Evolutionary conservation across 805 yeast species (phyloP).

Genomic region (Priceomyces fermenticarens): DNA sequence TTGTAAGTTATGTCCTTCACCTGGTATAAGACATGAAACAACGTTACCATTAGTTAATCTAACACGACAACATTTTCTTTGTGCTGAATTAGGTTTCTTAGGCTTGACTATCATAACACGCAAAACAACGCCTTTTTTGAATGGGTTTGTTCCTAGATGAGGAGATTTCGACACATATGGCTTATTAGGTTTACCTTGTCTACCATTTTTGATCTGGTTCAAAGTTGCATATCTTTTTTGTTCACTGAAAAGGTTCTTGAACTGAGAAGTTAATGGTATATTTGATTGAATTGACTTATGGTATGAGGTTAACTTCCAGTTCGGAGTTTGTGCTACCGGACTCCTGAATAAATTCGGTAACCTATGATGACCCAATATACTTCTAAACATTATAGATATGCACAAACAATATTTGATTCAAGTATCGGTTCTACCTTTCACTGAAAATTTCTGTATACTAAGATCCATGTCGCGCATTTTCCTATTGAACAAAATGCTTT

Average conservation of each 20-base stretch:
- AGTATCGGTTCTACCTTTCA: not conserved
- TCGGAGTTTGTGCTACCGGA: not conserved
- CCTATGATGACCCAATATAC: not conserved
- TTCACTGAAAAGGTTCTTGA: constrained; percentile 10
- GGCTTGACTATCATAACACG: constrained; percentile 95
- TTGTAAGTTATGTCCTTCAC: constrained; percentile 97
- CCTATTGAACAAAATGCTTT: not conserved
- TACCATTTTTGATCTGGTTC: constrained; percentile 74
- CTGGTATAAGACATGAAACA: constrained; percentile 91
- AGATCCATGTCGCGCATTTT: not conserved
- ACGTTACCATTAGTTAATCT: constrained; percentile 86
- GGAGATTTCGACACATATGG: constrained; percentile 65
- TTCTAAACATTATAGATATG: constrained; percentile 1
- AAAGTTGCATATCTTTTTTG: constrained; percentile 64
- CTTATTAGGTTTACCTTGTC: constrained; percentile 44
- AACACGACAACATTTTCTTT: constrained; percentile 95
- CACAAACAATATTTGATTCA: not conserved
- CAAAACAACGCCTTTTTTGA: constrained; percentile 88
- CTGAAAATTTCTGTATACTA: not conserved
- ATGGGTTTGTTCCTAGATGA: constrained; percentile 78
- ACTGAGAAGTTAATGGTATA: constrained; percentile 11
- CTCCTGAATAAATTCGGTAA: not conserved
- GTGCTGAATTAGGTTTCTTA: constrained; percentile 97
- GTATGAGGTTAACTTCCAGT: constrained; percentile 8
- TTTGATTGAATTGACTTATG: constrained; percentile 13